A percentile compares a stretch with the other conserved stretches of the same genome.
Conservation (phyloP, 805 yeast species). For the Candida suzukii region DNA sequence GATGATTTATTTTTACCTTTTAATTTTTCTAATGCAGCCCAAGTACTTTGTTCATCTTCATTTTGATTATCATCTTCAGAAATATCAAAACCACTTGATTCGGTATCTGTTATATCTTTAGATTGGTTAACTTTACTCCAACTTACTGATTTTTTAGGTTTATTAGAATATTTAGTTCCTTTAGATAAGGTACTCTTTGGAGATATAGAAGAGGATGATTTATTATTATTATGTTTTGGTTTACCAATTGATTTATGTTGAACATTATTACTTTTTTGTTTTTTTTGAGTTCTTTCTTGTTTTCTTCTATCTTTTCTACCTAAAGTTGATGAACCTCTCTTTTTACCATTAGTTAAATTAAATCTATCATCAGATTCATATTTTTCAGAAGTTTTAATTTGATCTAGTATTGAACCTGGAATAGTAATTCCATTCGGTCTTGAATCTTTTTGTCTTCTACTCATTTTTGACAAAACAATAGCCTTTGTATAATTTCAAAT, state of each 20-base stretch:
- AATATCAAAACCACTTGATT: constrained; percentile 3
- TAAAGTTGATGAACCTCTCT: constrained; percentile 14
- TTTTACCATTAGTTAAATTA: constrained; percentile 10
- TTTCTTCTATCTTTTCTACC: constrained; percentile 33
- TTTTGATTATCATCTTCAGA: constrained; percentile 6
- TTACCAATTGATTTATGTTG: neutral
- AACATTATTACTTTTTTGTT: constrained; percentile 9
- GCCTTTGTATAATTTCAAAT: too few relatives aligned
- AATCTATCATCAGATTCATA: constrained; percentile 28
- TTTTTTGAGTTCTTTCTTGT: constrained; percentile 27
- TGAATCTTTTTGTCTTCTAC: neutral
- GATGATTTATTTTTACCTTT: neutral
- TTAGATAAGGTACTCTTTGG: constrained; percentile 3
- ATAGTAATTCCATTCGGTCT: constrained; percentile 22
- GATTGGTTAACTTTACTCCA: constrained; percentile 12
- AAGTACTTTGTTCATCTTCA: constrained; percentile 10
- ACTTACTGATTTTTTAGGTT: constrained; percentile 15
- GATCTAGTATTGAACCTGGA: constrained; percentile 36
- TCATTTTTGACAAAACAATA: too few relatives aligned
- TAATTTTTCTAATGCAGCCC: constrained; percentile 10
- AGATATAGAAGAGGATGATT: neutral
- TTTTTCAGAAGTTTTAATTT: constrained; percentile 27
- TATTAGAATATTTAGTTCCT: constrained; percentile 27
- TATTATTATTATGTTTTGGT: neutral
- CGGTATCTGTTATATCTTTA: constrained; percentile 5